Conservation (phyloP, 2,329 filamentous ascomycete genomes). For the Didymosphaeria variabile region DNA sequence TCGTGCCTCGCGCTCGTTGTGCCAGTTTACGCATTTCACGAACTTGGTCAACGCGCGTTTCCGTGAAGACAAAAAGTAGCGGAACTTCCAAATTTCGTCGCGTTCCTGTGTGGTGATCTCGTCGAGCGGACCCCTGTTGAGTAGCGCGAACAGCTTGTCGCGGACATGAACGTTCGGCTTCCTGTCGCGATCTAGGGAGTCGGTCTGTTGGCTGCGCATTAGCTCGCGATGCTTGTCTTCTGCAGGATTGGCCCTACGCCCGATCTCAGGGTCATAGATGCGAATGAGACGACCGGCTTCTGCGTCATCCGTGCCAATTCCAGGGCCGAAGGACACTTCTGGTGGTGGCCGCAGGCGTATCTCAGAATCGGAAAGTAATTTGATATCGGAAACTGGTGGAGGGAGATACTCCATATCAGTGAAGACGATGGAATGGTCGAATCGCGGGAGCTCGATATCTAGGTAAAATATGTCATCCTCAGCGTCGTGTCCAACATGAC, state of each 20-base stretch:
- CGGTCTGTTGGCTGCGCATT: slow-evolving; percentile 90
- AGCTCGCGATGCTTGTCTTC: slow-evolving; percentile 94
- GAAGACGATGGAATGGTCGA: slow-evolving; percentile 95
- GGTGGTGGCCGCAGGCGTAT: slow-evolving; percentile 81
- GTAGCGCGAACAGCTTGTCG: slow-evolving; percentile 89
- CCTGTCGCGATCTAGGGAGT: slow-evolving; percentile 92
- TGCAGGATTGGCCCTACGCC: slow-evolving; percentile 87
- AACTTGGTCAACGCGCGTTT: slow-evolving; percentile 92
- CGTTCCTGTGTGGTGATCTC: slow-evolving; percentile 89
- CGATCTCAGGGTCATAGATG: slow-evolving; percentile 94
- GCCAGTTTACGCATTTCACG: slow-evolving; percentile 97
- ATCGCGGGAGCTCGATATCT: slow-evolving; percentile 90
- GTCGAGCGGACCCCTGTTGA: slow-evolving; percentile 92
- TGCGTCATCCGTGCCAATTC: slow-evolving; percentile 70
- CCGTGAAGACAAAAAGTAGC: slow-evolving; percentile 91
- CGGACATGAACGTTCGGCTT: slow-evolving; percentile 96
- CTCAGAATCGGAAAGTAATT: slow-evolving; percentile 69
- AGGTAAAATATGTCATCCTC: slow-evolving; percentile 77
- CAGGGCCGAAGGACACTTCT: slow-evolving; percentile 88
- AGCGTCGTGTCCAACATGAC: slow-evolving; percentile 44
- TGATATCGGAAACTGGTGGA: slow-evolving; percentile 80
- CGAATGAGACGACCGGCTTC: slow-evolving; percentile 73
- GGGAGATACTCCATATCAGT: slow-evolving; percentile 91
- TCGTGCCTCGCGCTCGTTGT: slow-evolving; percentile 81
- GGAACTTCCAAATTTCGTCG: slow-evolving; percentile 96